Conservation (phyloP, 176 grass and related monocot genomes). For the Ampelocalamus luodianensis region DNA sequence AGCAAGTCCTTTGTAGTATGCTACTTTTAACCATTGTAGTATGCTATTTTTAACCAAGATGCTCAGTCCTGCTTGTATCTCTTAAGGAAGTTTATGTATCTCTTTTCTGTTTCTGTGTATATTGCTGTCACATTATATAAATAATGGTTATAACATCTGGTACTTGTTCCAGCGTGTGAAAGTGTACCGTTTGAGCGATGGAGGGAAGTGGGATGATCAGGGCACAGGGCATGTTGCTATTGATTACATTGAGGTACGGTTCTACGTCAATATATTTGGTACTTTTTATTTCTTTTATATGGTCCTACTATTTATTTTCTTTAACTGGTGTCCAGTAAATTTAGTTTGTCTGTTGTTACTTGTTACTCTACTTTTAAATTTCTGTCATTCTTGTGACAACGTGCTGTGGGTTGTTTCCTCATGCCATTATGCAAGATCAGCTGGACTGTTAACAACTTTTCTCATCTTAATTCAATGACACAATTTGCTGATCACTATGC, state of each 20-base stretch:
- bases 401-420: not conserved
- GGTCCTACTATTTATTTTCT: slow-evolving; percentile 16
- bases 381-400: not conserved
- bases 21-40: slow-evolving; percentile 4
- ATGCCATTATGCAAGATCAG: slow-evolving; percentile 16
- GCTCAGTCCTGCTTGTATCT: slow-evolving; percentile 6
- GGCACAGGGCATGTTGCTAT: slow-evolving; percentile 92
- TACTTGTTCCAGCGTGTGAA: slow-evolving; percentile 86
- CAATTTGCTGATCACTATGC: not conserved
- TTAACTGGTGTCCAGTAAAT: not conserved
- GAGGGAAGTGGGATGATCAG: slow-evolving; percentile 95
- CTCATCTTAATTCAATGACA: not conserved
- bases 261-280: not conserved
- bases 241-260: slow-evolving; percentile 79
- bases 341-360: slow-evolving; percentile 16
- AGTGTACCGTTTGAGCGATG: slow-evolving; percentile 84
- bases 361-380: slow-evolving; percentile 13
- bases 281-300: slow-evolving; percentile 27
- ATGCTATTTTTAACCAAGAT: slow-evolving; percentile 23
- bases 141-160: slow-evolving; percentile 26
- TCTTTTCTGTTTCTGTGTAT: slow-evolving; percentile 10
- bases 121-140: slow-evolving; percentile 18
- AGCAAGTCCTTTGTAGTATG: slow-evolving; percentile 7
- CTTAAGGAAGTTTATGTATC: slow-evolving; percentile 4
- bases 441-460: not conserved